A percentile compares a stretch with the other conserved stretches of the same genome.
These are phyloP conservation scores for Paraphaeosphaeria minitans DNA, from an alignment of 2,329 filamentous ascomycete genomes.

Conservation along the genomic window DNA sequence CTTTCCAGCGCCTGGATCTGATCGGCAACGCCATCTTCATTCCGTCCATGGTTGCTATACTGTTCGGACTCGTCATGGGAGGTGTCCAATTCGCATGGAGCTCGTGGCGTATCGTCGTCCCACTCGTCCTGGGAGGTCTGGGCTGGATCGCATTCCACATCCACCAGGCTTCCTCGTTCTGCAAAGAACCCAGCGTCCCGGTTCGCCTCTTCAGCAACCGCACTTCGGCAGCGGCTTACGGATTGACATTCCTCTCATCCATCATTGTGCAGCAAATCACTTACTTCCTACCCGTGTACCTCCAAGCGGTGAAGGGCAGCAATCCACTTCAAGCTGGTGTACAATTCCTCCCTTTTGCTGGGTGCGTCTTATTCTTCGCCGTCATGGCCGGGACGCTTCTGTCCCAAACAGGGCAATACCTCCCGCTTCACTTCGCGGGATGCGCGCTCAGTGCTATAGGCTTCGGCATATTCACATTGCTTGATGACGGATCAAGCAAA, in stretches of 20 bases:
- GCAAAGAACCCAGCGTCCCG: constrained; percentile 17
- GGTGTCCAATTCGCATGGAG: no score
- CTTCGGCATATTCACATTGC: neutral
- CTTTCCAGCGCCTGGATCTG: no score
- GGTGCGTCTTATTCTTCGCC: constrained; percentile 9
- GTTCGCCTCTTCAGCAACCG: constrained; percentile 19
- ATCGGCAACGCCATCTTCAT: no score
- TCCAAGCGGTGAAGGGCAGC: constrained; percentile 16
- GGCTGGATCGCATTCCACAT: constrained; percentile 17
- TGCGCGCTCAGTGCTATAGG: constrained; percentile 1
- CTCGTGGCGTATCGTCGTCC: no score
- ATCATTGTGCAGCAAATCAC: constrained; percentile 12
- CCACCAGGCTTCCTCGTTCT: constrained; percentile 38
- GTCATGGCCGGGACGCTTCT: constrained; percentile 11
- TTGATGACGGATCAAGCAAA: neutral
- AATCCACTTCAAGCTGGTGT: constrained; percentile 16
- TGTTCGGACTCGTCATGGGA: no score
- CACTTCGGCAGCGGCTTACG: constrained; percentile 14
- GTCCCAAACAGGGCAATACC: constrained; percentile 33
- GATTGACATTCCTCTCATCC: constrained; percentile 13
- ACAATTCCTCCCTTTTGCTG: constrained; percentile 16
- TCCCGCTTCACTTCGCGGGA: constrained; percentile 14
- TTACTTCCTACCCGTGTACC: constrained; percentile 26
- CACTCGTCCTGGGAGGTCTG: no score
- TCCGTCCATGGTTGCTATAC: no score